A percentile compares a stretch with the other conserved stretches of the same genome.
Evolutionary conservation across 1,139 yeast species (phyloP).

Genomic region (Geotrichum phurueaensis): DNA sequence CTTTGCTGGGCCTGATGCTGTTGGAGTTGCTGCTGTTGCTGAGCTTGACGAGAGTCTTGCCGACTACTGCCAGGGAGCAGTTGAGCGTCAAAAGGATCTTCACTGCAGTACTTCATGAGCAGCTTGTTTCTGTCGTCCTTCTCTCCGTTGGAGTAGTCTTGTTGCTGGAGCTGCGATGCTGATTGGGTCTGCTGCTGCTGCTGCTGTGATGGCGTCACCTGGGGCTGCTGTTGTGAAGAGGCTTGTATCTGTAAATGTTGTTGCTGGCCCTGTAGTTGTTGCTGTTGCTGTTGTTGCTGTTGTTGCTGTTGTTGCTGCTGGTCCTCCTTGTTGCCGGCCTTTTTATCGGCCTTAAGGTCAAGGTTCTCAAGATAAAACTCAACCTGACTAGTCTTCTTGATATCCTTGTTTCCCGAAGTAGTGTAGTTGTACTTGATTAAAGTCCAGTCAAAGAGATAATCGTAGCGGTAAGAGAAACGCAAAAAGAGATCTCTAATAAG

Average conservation of each 20-base stretch:
- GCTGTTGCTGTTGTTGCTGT: background rate
- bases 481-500: conserved; percentile 84
- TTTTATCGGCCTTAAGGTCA: conserved; percentile 1
- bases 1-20: background rate
- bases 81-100: background rate
- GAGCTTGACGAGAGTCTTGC: background rate
- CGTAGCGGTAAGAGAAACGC: conserved; percentile 85
- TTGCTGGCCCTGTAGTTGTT: background rate
- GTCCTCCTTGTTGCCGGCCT: conserved; percentile 1
- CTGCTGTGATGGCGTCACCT: background rate
- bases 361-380: conserved; percentile 2
- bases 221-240: background rate
- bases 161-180: background rate
- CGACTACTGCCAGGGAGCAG: background rate
- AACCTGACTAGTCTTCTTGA: background rate
- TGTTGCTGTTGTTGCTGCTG: background rate
- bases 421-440: conserved; percentile 61
- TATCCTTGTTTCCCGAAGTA: conserved; percentile 14
- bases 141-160: background rate
- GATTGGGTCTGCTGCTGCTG: background rate
- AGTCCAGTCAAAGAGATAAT: conserved; percentile 96
- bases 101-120: background rate
- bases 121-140: background rate
- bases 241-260: background rate
- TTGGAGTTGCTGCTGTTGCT: background rate